Evolutionary conservation across 2,329 filamentous ascomycete genomes (phyloP).

Genomic region (Aschersonia sp.): DNA sequence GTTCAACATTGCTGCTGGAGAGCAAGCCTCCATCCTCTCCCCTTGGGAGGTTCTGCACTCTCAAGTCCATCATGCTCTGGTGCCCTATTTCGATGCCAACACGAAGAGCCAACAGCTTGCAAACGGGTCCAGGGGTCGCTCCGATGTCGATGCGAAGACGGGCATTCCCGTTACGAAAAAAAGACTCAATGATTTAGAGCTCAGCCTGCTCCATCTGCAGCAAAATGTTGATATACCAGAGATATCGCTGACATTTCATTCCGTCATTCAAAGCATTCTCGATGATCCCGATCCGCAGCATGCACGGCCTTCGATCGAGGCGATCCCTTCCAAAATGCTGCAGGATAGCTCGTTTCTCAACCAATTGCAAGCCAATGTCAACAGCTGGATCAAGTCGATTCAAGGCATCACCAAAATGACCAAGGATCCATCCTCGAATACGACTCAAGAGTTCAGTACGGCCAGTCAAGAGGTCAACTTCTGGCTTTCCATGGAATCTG

Average conservation of each 20-base stretch:
- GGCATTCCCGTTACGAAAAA: slow-evolving; percentile 97
- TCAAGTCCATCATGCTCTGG: slow-evolving; percentile 78
- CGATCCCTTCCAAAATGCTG: slow-evolving; percentile 62
- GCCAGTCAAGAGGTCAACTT: slow-evolving; percentile 98
- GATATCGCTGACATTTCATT: slow-evolving; percentile 73
- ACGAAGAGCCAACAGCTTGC: slow-evolving; percentile 64
- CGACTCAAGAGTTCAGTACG: slow-evolving; percentile 41
- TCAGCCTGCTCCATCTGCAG: slow-evolving; percentile 81
- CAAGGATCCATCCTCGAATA: slow-evolving; percentile 58
- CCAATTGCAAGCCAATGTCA: slow-evolving; percentile 82
- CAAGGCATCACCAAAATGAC: slow-evolving; percentile 92
- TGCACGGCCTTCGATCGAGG: slow-evolving; percentile 58
- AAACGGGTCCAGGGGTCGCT: slow-evolving; percentile 53
- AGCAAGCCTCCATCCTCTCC: slow-evolving; percentile 60
- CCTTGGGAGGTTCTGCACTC: slow-evolving; percentile 90
- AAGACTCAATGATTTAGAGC: slow-evolving; percentile 84
- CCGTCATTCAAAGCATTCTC: slow-evolving; percentile 72
- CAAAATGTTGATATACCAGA: slow-evolving; percentile 98
- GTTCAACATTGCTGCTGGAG: slow-evolving; percentile 48
- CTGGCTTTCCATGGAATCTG: slow-evolving; percentile 94
- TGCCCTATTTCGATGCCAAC: slow-evolving; percentile 94
- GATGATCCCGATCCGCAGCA: slow-evolving; percentile 59
- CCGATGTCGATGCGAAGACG: slow-evolving; percentile 81
- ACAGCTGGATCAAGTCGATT: slow-evolving; percentile 98
- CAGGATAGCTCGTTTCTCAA: slow-evolving; percentile 89